Base-by-base conservation (phyloP, 306 rosid genomes). In the Castanopsis chinensis region DNA sequence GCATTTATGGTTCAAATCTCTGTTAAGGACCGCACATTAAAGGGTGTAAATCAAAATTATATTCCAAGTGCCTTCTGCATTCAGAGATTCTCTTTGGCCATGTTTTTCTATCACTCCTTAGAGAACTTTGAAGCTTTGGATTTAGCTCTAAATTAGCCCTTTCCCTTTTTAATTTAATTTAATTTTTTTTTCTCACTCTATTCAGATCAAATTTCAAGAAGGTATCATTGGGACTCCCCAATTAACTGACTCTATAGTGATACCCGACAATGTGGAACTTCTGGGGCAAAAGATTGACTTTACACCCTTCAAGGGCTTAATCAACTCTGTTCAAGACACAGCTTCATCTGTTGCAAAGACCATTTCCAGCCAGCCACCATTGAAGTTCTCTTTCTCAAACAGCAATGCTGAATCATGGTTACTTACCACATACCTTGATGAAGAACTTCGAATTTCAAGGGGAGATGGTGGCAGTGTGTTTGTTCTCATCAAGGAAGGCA, bases 191-290 rank as follows among this genome's bases (percentile, higher is more conserved):
- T 55, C 61, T 27, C 25, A 33, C 30, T 67, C 28, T 63, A 3
- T 88, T 60, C 89, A 92, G 98, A 87, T 95, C 71, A 91, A 89
- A 86, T 90, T 93, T 55, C 93, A 91, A 14, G 93, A 93, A 88
- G 99, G 99, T 20, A 69, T 95, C 69, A 90, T 95, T 20, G 97
- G 97, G 51, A 95, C 98, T 4, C 99, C 99, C 21, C 98, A 95
- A 67, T 82, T 95, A 65, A 95, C 97, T 12, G 98, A 95, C 84
- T 95, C 96, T 0, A 55, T 95, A 67, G 99, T 76, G 83, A 71
- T 95, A 75, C 99, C 99, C 5, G 98, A 95, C 72, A 89, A 89
- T 28, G 97, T 91, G 69, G 99, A 95, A 71, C 83, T 91, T 80
- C 54, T 95, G 33, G 99, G 99, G 45, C 93, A 95, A 37, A 90